Evolutionary conservation across 345 rosid species (phyloP), one percentile per base, ranked within the genome.

Genomic region (Arabis alpina): DNA sequence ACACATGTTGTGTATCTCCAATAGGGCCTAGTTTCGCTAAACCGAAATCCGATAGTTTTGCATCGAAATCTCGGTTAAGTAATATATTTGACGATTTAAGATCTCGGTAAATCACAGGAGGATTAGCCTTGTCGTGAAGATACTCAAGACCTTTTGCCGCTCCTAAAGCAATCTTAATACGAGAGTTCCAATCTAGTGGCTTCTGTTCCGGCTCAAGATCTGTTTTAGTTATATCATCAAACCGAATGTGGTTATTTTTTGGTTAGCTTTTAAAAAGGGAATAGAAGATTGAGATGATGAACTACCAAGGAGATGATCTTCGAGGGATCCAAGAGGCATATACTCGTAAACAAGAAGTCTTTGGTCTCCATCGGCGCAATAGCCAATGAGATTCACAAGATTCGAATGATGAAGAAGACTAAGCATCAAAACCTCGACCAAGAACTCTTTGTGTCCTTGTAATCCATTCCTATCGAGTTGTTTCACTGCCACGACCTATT

Each of bases 311-410:
- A 93, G 82, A 85, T 90, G 96, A 55, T 88, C 92, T 81, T 93
- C 97, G 39, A 93, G 75, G 28, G 88, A 90, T 58, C 98, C 91
- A 61, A 90, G 84, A 10, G 90, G 91, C 98, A 92, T 88, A 71
- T 83, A 90, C 73, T 93, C 98, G 42, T 90, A 93, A 76, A 93
- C 96, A 82, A 93, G 77, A 61, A 90, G 92, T 70, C 96, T 88
- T 68, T 92, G 97, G 75, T 92, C 98, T 65, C 97, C 95, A 57
- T 84, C 93, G 14, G 88, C 89, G 80, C 98, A 93, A 75, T 90
- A 93, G 51, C 97, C 98, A 11, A 86, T 83, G 74, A 93, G 82
- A 75, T 87, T 93, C 69, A 93, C 98, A 60, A 93, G 92, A 81
- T 90, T 93, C 6, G 88, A 79, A 81, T 93, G 93, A 74, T 93